Conservation (phyloP, 495 filamentous ascomycete genomes). For the Aspergillus homomorphus region DNA sequence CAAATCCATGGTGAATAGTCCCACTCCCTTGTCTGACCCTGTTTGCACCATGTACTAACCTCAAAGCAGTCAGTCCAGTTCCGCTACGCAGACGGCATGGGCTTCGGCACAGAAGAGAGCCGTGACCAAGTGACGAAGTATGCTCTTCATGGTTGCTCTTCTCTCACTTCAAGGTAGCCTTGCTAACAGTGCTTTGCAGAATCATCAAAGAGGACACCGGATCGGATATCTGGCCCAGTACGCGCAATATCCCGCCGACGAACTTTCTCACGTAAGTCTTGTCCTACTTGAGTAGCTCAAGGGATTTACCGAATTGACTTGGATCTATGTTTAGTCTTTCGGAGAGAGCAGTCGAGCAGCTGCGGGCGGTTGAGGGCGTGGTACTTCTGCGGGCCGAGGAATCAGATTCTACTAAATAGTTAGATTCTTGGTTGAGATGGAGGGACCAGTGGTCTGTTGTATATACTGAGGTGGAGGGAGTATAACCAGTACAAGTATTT, state of each 20-base stretch:
- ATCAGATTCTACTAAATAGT: not conserved
- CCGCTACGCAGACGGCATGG: not conserved
- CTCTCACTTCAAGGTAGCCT: not conserved
- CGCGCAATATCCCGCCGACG: not conserved
- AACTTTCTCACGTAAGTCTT: not conserved
- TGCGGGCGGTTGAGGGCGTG: not conserved
- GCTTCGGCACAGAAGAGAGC: not conserved
- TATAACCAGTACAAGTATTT: too few relatives aligned
- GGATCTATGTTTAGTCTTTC: not conserved
- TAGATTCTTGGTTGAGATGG: too few relatives aligned
- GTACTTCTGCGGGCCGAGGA: not conserved
- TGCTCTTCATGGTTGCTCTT: not conserved
- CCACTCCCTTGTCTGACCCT: too few relatives aligned
- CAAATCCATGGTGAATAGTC: not conserved
- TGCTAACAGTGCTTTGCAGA: not conserved
- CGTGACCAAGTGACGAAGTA: not conserved
- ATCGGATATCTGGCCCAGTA: not conserved
- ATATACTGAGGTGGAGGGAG: not conserved
- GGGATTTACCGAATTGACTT: too few relatives aligned
- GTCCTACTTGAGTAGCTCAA: too few relatives aligned
- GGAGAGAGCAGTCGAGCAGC: not conserved
- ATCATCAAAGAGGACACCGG: not conserved
- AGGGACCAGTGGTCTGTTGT: not conserved
- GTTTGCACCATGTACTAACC: not conserved
- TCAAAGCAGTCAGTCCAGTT: not conserved